A percentile compares a stretch with the other conserved stretches of the same genome.
Evolutionary conservation across 371 early-diverging fungal species (phyloP).

Genomic region (Smittium mucronatum): DNA sequence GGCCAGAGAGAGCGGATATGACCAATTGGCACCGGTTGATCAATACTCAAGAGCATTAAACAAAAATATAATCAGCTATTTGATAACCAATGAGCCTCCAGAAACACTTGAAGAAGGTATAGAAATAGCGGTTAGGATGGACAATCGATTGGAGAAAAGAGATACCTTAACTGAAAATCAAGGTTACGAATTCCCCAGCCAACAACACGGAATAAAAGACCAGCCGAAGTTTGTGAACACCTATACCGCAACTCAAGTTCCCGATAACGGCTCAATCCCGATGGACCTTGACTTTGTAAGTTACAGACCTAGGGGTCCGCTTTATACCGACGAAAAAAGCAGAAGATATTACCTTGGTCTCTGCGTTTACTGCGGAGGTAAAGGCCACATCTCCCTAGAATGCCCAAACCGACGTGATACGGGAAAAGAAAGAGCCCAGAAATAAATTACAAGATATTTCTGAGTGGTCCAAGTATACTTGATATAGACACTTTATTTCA

Average conservation of each 20-base stretch:
- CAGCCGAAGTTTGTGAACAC: no score
- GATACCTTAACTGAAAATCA: neutral
- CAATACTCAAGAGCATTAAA: constrained; percentile 3
- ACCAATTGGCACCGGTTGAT: constrained; percentile 1
- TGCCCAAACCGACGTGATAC: neutral
- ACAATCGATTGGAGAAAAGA: neutral
- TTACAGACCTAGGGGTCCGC: neutral
- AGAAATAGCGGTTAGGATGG: neutral
- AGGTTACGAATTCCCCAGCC: neutral
- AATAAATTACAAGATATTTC: neutral
- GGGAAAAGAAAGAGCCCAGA: neutral
- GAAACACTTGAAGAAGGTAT: neutral
- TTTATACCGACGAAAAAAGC: neutral
- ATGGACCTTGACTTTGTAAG: neutral
- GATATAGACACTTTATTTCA: neutral
- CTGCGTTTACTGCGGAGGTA: neutral
- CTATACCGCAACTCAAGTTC: neutral
- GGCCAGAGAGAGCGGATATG: neutral
- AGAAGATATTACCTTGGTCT: neutral
- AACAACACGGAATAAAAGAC: no score
- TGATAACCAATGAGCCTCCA: neutral
- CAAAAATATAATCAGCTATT: neutral
- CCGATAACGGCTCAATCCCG: neutral
- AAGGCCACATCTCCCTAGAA: neutral
- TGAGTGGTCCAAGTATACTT: neutral